Evolutionary conservation across 1,139 yeast species (phyloP).

Genomic region (Candida sp.): DNA sequence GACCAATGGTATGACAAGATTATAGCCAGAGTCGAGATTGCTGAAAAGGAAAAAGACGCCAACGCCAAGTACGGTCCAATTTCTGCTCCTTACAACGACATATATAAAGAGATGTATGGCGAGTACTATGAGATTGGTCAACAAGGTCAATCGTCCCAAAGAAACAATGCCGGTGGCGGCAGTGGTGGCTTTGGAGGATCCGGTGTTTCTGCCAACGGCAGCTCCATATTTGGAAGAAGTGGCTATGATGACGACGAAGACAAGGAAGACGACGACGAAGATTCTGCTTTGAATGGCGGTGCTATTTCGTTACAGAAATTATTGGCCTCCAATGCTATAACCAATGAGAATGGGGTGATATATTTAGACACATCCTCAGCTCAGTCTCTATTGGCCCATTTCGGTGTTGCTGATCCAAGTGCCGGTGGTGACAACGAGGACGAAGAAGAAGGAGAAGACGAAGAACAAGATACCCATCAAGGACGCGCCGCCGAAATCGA

Average conservation of each 20-base stretch:
- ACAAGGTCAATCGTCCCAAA: conserved; percentile 26
- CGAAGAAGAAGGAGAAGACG: conserved; percentile 22
- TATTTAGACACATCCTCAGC: conserved; percentile 56
- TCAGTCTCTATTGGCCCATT: conserved; percentile 52
- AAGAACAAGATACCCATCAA: conserved; percentile 9
- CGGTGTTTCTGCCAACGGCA: conserved; percentile 23
- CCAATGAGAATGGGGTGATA: conserved; percentile 61
- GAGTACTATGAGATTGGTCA: conserved; percentile 45
- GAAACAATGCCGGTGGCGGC: conserved; percentile 18
- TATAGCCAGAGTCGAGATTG: conserved; percentile 54
- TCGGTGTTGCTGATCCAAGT: conserved; percentile 43
- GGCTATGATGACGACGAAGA: conserved; percentile 28
- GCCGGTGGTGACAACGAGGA: too few relatives aligned
- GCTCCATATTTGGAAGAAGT: conserved; percentile 16
- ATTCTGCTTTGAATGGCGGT: conserved; percentile 30
- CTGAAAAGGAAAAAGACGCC: conserved; percentile 23
- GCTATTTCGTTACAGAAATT: conserved; percentile 57
- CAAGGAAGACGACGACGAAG: conserved; percentile 20
- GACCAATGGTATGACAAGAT: conserved; percentile 87
- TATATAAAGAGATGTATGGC: conserved; percentile 55
- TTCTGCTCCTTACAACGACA: conserved; percentile 46
- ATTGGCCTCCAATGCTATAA: conserved; percentile 54
- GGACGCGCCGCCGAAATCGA: conserved; percentile 10
- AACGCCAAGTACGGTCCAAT: conserved; percentile 35
- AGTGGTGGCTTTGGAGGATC: conserved; percentile 11